Conservation (phyloP, 202 grass and related monocot species). For the Carex sylvatica region DNA sequence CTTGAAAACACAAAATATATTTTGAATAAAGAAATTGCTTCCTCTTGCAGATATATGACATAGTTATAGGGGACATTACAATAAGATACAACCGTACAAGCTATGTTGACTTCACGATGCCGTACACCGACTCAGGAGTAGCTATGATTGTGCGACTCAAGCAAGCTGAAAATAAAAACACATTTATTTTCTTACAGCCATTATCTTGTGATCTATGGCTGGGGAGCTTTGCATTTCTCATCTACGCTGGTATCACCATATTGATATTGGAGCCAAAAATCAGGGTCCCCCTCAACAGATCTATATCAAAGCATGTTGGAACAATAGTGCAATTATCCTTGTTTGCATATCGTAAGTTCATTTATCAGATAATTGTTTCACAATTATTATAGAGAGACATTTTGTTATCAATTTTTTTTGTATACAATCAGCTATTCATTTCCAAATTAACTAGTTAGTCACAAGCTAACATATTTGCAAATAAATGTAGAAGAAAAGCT, state of each 20-base stretch:
- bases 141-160: conserved; percentile 51
- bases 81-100: conserved; percentile 35
- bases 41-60: background rate
- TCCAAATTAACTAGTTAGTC: background rate
- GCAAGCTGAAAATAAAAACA: conserved; percentile 20
- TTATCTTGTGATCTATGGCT: no score
- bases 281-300: background rate
- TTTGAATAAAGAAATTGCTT: no score
- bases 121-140: conserved; percentile 48
- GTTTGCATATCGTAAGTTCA: conserved; percentile 28
- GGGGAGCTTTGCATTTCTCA: no score
- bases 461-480: background rate
- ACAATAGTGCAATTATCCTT: conserved; percentile 35
- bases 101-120: conserved; percentile 41
- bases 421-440: no score
- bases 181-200: conserved; percentile 42
- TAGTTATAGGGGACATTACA: conserved; percentile 42
- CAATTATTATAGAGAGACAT: background rate
- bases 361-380: background rate
- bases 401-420: background rate
- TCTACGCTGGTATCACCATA: no score
- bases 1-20: no score
- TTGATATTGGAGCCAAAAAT: no score
- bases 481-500: conserved; percentile 30
- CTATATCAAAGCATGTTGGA: conserved; percentile 35